phyloP scores from a whole-genome alignment of 2,329 filamentous ascomycete species.

The Epichloe sibirici region DNA sequence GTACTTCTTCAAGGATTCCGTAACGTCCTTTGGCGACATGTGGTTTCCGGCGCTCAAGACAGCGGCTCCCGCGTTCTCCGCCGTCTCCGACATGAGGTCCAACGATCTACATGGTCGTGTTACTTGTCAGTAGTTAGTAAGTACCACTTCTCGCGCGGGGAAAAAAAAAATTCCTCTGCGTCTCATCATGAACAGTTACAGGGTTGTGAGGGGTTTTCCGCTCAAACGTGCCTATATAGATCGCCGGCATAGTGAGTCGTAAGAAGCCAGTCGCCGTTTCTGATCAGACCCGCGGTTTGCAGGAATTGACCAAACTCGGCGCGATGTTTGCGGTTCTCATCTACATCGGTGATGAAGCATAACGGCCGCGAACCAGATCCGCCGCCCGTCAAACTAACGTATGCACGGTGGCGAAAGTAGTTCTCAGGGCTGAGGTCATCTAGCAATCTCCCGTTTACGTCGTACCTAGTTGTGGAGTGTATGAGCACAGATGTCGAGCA shows the following conservation, averaged over 20 bases:
- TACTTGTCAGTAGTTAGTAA: not conserved
- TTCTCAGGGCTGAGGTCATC: conserved; percentile 21
- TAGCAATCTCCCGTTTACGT: conserved; percentile 21
- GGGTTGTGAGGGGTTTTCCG: not conserved
- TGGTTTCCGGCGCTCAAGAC: conserved; percentile 23
- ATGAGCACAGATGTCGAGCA: no score
- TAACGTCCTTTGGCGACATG: conserved; percentile 15
- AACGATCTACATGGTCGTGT: conserved; percentile 17
- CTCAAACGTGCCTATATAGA: conserved; percentile 25
- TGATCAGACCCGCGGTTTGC: conserved; percentile 16
- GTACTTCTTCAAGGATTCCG: conserved; percentile 18
- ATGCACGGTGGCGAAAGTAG: conserved; percentile 24
- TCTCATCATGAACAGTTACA: no score
- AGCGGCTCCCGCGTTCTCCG: conserved; percentile 29
- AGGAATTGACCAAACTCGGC: conserved; percentile 22
- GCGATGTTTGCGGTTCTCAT: conserved; percentile 30
- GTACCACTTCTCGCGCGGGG: no score
- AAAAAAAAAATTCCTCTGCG: no score
- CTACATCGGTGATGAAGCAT: conserved; percentile 27
- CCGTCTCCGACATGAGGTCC: conserved; percentile 26
- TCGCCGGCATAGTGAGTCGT: conserved; percentile 22
- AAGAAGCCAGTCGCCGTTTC: conserved; percentile 25
- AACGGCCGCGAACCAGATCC: conserved; percentile 19
- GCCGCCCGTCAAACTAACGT: conserved; percentile 29
- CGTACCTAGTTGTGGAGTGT: conserved; percentile 17